phyloP scores from a whole-genome alignment of 192 early-diverging fungal species.

The Coemansia aciculifera region DNA sequence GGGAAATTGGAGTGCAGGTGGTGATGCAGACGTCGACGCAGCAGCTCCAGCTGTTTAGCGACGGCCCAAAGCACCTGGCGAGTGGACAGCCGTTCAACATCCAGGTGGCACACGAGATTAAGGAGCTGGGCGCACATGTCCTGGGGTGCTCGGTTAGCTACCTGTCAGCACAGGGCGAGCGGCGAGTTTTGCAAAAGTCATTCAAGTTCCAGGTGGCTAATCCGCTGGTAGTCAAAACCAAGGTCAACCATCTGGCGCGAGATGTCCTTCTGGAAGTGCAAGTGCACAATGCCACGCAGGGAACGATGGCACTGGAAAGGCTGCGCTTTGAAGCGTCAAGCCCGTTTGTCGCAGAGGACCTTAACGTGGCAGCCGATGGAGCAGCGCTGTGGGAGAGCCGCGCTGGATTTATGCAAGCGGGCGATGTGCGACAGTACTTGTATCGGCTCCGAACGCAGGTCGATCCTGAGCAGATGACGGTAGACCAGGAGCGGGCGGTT shows the following conservation, averaged over 20 bases:
- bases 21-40: slow-evolving; percentile 88
- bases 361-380: slow-evolving; percentile 16
- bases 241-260: slow-evolving; percentile 76
- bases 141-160: slow-evolving; percentile 89
- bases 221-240: slow-evolving; percentile 94
- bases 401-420: slow-evolving; percentile 55
- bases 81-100: slow-evolving; percentile 73
- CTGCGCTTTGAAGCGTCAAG: slow-evolving; percentile 83
- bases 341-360: slow-evolving; percentile 63
- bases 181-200: slow-evolving; percentile 80
- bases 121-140: slow-evolving; percentile 90
- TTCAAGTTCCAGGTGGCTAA: slow-evolving; percentile 97
- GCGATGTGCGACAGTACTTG: slow-evolving; percentile 90
- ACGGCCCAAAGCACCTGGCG: slow-evolving; percentile 47
- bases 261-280: slow-evolving; percentile 88
- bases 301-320: slow-evolving; percentile 81
- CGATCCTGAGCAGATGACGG: slow-evolving; percentile 49
- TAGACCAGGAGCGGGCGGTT: slow-evolving; percentile 35
- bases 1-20: slow-evolving; percentile 73
- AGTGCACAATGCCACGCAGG: slow-evolving; percentile 81
- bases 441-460: slow-evolving; percentile 75
- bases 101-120: slow-evolving; percentile 90
- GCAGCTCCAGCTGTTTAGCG: slow-evolving; percentile 70
- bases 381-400: slow-evolving; percentile 32
- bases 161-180: slow-evolving; percentile 63